phyloP scores from a whole-genome alignment of 805 yeast species.

The Torulaspora microellipsoides region DNA sequence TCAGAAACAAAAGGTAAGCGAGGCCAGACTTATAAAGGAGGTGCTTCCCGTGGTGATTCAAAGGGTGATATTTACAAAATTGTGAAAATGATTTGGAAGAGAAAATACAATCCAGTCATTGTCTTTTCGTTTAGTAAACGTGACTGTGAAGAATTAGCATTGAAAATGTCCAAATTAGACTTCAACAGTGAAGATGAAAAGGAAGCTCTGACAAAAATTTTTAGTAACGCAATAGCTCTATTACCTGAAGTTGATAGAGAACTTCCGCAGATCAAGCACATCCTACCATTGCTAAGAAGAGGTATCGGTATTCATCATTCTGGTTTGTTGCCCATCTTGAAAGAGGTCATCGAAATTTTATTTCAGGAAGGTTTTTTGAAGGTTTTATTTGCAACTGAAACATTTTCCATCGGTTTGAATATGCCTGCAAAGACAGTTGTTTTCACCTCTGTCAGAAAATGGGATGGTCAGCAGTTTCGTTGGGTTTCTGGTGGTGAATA shows the following conservation, averaged over 20 bases:
- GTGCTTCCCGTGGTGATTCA: conserved; percentile 55
- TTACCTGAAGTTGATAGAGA: conserved; percentile 89
- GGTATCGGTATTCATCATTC: conserved; percentile 99
- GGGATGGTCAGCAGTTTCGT: conserved; percentile 97
- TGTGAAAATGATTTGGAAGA: conserved; percentile 96
- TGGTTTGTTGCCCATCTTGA: conserved; percentile 86
- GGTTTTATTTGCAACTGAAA: conserved; percentile 95
- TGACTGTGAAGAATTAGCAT: conserved; percentile 91
- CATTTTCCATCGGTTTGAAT: conserved; percentile 95
- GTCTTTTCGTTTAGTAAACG: conserved; percentile 97
- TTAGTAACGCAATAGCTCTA: conserved; percentile 81
- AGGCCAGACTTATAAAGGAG: conserved; percentile 85
- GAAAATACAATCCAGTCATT: conserved; percentile 94
- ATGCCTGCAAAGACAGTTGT: conserved; percentile 99
- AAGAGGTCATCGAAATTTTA: conserved; percentile 91
- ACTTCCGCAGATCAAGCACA: conserved; percentile 89
- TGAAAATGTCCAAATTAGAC: conserved; percentile 93
- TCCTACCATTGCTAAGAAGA: conserved; percentile 80
- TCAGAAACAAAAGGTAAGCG: conserved; percentile 57
- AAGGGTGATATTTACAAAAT: conserved; percentile 89
- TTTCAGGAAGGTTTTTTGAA: conserved; percentile 96
- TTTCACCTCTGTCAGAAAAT: conserved; percentile 92
- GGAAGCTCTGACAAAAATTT: conserved; percentile 83
- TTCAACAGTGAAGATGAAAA: conserved; percentile 93
- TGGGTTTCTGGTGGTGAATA: conserved; percentile 99